Evolutionary conservation across 495 filamentous ascomycete genomes (phyloP).

Genomic region (Aspergillus asperescens): DNA sequence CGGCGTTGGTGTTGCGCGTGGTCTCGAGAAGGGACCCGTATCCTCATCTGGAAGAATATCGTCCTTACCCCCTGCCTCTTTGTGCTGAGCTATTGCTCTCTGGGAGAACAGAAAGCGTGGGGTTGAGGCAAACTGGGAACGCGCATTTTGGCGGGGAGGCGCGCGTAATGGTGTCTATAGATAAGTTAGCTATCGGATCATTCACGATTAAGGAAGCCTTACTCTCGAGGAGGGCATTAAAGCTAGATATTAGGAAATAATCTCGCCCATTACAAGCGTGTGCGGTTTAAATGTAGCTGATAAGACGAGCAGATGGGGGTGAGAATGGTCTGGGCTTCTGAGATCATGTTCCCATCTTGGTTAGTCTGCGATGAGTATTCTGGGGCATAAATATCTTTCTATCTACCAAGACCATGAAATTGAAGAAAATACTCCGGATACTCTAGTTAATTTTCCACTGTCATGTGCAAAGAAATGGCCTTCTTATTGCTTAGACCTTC

Average conservation of each 20-base stretch:
- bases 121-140: conserved; percentile 39
- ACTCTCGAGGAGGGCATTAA: conserved; percentile 9
- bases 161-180: conserved; percentile 33
- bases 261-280: background rate
- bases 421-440: no score
- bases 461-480: no score
- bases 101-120: conserved; percentile 40
- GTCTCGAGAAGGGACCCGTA: conserved; percentile 13
- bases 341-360: background rate
- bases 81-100: conserved; percentile 13
- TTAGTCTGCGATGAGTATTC: background rate
- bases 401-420: no score
- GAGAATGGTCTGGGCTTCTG: background rate
- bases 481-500: background rate
- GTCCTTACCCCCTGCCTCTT: conserved; percentile 14
- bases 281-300: background rate
- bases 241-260: background rate
- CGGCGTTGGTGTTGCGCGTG: conserved; percentile 9
- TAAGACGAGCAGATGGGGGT: background rate
- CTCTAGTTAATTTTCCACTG: no score
- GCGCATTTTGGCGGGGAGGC: conserved; percentile 25
- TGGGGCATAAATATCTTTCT: background rate
- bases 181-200: background rate
- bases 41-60: conserved; percentile 23
- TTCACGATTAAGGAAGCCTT: background rate